These are phyloP conservation scores for Leccinum truebloodii DNA, from an alignment of 768 basidiomycete genomes.

Conservation along the genomic window DNA sequence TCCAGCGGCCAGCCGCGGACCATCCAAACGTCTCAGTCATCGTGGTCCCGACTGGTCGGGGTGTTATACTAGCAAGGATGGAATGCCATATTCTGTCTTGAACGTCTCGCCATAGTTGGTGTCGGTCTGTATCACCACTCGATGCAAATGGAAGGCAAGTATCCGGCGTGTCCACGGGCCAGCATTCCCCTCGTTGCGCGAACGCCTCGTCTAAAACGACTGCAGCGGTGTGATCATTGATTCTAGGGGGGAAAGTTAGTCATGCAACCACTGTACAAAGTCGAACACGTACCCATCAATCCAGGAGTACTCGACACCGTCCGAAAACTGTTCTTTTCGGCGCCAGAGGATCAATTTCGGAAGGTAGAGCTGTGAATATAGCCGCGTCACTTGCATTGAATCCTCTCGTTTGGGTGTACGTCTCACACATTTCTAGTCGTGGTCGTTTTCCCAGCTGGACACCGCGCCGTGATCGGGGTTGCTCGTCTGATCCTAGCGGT, in stretches of 20 bases:
- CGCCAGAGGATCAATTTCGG: constrained; percentile 95
- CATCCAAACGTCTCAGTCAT: constrained; percentile 88
- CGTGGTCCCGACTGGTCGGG: constrained; percentile 99
- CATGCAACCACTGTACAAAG: background rate
- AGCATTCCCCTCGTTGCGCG: constrained; percentile 71
- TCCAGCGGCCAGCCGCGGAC: constrained; percentile 69
- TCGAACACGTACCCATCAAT: constrained; percentile 76
- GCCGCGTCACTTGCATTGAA: background rate
- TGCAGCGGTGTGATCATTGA: constrained; percentile 82
- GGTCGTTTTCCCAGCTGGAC: constrained; percentile 65
- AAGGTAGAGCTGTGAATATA: constrained; percentile 71
- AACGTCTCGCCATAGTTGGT: constrained; percentile 96
- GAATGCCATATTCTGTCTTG: constrained; percentile 84
- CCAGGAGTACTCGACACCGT: constrained; percentile 98
- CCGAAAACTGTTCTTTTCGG: constrained; percentile 99
- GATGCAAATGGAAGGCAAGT: constrained; percentile 39
- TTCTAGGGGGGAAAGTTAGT: constrained; percentile 45
- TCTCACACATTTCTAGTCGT: constrained; percentile 9
- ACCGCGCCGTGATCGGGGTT: constrained; percentile 96
- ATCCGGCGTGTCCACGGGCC: constrained; percentile 79
- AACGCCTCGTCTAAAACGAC: constrained; percentile 83
- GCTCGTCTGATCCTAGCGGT: constrained; percentile 90
- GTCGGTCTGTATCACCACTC: constrained; percentile 64
- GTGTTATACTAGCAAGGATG: constrained; percentile 73
- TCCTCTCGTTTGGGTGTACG: background rate